Evolutionary conservation across 352 stramenopile species (phyloP).

Genomic region (Globisporangium cederbergense): DNA sequence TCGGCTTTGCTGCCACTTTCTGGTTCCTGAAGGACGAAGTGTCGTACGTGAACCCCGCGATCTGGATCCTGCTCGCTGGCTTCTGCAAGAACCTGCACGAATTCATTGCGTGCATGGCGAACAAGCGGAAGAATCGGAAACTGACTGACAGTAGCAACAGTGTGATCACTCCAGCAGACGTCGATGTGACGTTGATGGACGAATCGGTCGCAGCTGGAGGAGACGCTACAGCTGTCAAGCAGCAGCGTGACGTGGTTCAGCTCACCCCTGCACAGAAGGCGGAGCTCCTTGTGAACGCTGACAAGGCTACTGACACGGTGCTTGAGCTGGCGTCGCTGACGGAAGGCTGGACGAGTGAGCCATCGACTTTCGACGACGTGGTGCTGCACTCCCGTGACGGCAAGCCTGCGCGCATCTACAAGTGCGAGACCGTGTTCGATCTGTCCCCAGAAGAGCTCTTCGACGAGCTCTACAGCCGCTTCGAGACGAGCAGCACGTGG

Average conservation of each 20-base stretch:
- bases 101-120: conserved; percentile 31
- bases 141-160: conserved; percentile 4
- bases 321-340: conserved; percentile 45
- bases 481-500: conserved; percentile 70
- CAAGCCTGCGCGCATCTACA: conserved; percentile 73
- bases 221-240: conserved; percentile 10
- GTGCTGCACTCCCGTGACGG: conserved; percentile 63
- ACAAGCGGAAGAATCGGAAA: conserved; percentile 18
- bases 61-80: conserved; percentile 70
- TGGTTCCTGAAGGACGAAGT: conserved; percentile 84
- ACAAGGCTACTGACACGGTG: conserved; percentile 50
- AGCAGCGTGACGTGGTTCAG: conserved; percentile 36
- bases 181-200: neutral
- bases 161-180: conserved; percentile 23
- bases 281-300: conserved; percentile 43
- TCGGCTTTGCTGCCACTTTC: conserved; percentile 61
- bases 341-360: conserved; percentile 62
- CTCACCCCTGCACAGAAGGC: conserved; percentile 42
- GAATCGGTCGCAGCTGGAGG: conserved; percentile 12
- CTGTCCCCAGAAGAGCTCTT: conserved; percentile 76
- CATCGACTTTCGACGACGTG: conserved; percentile 58
- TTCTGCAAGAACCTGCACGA: conserved; percentile 77
- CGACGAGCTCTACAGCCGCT: conserved; percentile 71
- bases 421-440: conserved; percentile 65
- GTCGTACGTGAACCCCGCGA: conserved; percentile 58